phyloP scores from a whole-genome alignment of 176 grass and related monocot species.

The Cocos nucifera region DNA sequence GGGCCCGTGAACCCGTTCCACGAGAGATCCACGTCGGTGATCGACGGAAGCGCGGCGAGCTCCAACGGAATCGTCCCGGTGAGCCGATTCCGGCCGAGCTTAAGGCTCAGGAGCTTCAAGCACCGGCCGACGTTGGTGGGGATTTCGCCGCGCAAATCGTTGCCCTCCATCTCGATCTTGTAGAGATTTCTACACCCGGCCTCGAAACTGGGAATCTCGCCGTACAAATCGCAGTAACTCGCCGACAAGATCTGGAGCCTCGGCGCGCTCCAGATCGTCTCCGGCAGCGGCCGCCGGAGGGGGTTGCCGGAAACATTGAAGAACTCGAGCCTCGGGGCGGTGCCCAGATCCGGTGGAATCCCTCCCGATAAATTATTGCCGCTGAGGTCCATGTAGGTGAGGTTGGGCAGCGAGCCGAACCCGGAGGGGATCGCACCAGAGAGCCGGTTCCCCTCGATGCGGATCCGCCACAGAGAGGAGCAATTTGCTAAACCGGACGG shows the following conservation, averaged over 20 bases:
- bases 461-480: slow-evolving; percentile 69
- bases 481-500: slow-evolving; percentile 51
- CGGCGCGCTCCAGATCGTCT: slow-evolving; percentile 36
- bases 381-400: slow-evolving; percentile 92
- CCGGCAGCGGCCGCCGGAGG: slow-evolving; percentile 35
- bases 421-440: slow-evolving; percentile 54
- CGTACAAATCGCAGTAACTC: slow-evolving; percentile 32
- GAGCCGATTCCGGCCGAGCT: slow-evolving; percentile 58
- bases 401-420: slow-evolving; percentile 52
- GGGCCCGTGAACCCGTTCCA: slow-evolving; percentile 55
- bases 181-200: slow-evolving; percentile 61
- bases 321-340: slow-evolving; percentile 47
- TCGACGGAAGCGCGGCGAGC: slow-evolving; percentile 61
- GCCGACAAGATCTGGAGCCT: slow-evolving; percentile 66
- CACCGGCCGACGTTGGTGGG: slow-evolving; percentile 46
- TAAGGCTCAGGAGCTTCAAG: slow-evolving; percentile 55
- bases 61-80: slow-evolving; percentile 48
- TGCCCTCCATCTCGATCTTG: slow-evolving; percentile 61
- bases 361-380: slow-evolving; percentile 46
- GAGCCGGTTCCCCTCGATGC: slow-evolving; percentile 52
- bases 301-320: slow-evolving; percentile 77
- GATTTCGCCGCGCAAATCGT: slow-evolving; percentile 46
- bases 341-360: slow-evolving; percentile 40
- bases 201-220: slow-evolving; percentile 46
- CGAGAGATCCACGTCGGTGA: slow-evolving; percentile 81